Evolutionary conservation across 306 rosid genomes (phyloP), one percentile per base, ranked within the genome.

Genomic region (Sphenostylis stenocarpa): DNA sequence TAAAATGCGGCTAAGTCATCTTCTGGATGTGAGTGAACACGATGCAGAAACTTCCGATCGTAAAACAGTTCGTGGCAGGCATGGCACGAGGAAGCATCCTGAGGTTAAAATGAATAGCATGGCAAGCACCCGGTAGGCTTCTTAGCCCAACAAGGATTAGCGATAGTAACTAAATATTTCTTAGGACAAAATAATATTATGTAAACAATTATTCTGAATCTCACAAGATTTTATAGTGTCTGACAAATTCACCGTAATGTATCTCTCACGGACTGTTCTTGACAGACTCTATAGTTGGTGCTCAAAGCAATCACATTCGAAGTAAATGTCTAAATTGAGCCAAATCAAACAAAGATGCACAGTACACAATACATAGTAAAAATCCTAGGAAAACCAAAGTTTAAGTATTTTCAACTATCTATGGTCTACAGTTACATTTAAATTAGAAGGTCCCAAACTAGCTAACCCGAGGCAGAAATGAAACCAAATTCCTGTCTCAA

Each of bases 331-430:
- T 20, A 62, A 31, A 20, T 20, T 21, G 48, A 13, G 4, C 52
- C 77, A 38, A 45, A 55, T 62, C 41, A 55, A 55, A 55, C 55
- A 36, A 44, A 72, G 34, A 52, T 19, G 71, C 19, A 75, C 8
- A 7, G 70, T 17, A 31, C 34, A 51, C 24, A 70, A 39, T 4
- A 49, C 23, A 70, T 9, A 11, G 63, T 7, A 55, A 75, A 44
- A 58, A 68, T 72, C 66, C 77, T 53, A 52, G 0, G 16, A 69
- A 49, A 24, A 48, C 29, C 69, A 16, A 51, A 7, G 29, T 41
- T 31, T 44, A n/a, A 21, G 41, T 5, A 70, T 24, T 21, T 31
- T 79, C 48, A 73, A 58, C 6, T n/a, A n/a, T 23, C 58, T 52
- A 19, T 20, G 10, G 14, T 49, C n/a, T 63, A 20, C 45, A 7